Evolutionary conservation across 768 basidiomycete genomes (phyloP).

Genomic region (Xerocomus spinulosus): DNA sequence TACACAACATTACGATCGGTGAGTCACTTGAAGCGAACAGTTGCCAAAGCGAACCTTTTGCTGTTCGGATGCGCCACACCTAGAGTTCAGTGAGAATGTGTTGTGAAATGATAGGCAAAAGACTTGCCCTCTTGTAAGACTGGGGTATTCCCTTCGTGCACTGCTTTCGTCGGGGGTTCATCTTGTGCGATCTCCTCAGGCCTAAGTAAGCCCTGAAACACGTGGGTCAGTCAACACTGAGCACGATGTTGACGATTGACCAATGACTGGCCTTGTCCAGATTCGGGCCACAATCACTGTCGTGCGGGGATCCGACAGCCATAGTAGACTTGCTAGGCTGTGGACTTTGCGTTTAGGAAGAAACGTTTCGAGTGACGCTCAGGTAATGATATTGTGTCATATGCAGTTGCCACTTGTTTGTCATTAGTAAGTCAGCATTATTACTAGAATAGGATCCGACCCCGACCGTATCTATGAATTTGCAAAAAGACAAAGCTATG

Average conservation of each 20-base stretch:
- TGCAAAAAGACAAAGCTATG: slow-evolving; percentile 14
- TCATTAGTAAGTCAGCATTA: slow-evolving; percentile 13
- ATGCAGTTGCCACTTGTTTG: slow-evolving; percentile 6
- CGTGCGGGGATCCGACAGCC: slow-evolving; percentile 23
- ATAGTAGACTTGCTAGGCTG: slow-evolving; percentile 3
- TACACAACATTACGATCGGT: no score
- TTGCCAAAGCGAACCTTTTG: slow-evolving; percentile 9
- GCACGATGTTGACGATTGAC: background rate
- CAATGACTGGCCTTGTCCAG: slow-evolving; percentile 13
- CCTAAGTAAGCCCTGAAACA: slow-evolving; percentile 8
- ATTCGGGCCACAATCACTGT: slow-evolving; percentile 18
- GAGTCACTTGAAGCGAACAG: background rate
- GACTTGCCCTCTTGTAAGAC: slow-evolving; percentile 10
- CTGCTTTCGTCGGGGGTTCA: slow-evolving; percentile 5
- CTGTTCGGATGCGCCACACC: slow-evolving; percentile 18
- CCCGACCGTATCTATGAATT: no score
- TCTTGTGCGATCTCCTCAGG: slow-evolving; percentile 10
- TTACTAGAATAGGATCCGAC: no score
- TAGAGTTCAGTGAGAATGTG: slow-evolving; percentile 3
- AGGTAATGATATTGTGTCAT: background rate
- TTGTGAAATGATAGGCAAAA: background rate
- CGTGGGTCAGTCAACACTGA: background rate
- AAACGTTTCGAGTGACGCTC: slow-evolving; percentile 11
- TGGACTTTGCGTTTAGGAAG: background rate
- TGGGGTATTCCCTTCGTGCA: slow-evolving; percentile 13